A percentile compares a stretch with the other conserved stretches of the same genome.
These are phyloP conservation scores for Heliophila coronopifolia DNA, from an alignment of 441 rosid genomes.

Conservation along the genomic window DNA sequence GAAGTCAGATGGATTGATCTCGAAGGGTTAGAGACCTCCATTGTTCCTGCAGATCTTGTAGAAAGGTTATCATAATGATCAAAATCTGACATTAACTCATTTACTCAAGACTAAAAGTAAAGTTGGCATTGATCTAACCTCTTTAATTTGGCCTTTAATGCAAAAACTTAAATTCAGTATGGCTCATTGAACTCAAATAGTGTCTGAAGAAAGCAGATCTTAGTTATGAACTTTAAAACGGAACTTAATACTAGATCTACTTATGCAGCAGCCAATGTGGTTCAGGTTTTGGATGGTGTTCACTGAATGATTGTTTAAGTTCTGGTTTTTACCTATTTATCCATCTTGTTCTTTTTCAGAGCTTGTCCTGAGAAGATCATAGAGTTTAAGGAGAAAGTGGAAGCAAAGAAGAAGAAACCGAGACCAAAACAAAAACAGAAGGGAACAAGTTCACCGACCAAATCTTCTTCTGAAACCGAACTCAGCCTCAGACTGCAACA, in stretches of 20 bases:
- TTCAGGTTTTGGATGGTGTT: slow-evolving; percentile 6
- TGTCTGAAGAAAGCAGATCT: not conserved
- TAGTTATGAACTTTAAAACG: too few species aligned
- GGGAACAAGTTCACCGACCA: slow-evolving; percentile 29
- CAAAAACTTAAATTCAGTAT: not conserved
- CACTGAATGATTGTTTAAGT: not conserved
- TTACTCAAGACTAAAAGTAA: too few species aligned
- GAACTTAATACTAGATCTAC: not conserved
- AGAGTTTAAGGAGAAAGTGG: slow-evolving; percentile 59
- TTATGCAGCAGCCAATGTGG: not conserved
- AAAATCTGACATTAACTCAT: not conserved
- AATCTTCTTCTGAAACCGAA: slow-evolving; percentile 31
- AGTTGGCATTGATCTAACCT: not conserved
- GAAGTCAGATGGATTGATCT: slow-evolving; percentile 69
- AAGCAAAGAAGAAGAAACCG: slow-evolving; percentile 37
- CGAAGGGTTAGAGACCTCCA: slow-evolving; percentile 53
- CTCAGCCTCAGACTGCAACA: slow-evolving; percentile 49
- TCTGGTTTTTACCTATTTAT: slow-evolving; percentile 5
- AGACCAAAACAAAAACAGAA: slow-evolving; percentile 34
- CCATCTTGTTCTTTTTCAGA: slow-evolving; percentile 25
- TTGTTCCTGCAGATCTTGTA: slow-evolving; percentile 71
- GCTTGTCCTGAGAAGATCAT: slow-evolving; percentile 80
- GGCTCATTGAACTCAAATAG: not conserved
- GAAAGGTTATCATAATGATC: slow-evolving; percentile 43
- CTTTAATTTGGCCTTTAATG: not conserved